Evolutionary conservation across 225 moss, liverwort and hornwort species (phyloP).

Genomic region (Ulota crispa): DNA sequence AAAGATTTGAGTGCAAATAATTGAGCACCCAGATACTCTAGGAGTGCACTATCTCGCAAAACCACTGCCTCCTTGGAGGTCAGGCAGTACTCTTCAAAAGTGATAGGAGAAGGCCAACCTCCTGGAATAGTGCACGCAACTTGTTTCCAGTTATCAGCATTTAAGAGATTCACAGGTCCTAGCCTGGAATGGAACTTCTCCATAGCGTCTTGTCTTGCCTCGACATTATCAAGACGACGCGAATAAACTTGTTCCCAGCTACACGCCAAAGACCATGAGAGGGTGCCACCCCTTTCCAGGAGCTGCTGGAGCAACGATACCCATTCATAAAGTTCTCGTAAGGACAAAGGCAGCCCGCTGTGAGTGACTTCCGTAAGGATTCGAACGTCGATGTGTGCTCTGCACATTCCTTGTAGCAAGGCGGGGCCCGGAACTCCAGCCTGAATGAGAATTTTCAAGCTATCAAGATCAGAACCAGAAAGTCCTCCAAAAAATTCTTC

Average conservation of each 20-base stretch:
- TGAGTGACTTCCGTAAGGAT: constrained; percentile 52
- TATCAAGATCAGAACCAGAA: constrained; percentile 54
- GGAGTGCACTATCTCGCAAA: constrained; percentile 63
- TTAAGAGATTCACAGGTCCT: constrained; percentile 44
- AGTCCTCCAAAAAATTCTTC: constrained; percentile 50
- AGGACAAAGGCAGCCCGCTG: constrained; percentile 58
- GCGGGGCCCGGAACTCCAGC: constrained; percentile 72
- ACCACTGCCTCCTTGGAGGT: constrained; percentile 67
- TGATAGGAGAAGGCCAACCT: constrained; percentile 86
- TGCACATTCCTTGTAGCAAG: constrained; percentile 75
- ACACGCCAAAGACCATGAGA: constrained; percentile 73
- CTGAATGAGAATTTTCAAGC: constrained; percentile 60
- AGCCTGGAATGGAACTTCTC: constrained; percentile 55
- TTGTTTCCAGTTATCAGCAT: constrained; percentile 44
- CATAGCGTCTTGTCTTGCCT: constrained; percentile 68
- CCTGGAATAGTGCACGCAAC: constrained; percentile 65
- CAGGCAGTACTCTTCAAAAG: constrained; percentile 49
- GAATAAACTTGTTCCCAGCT: constrained; percentile 94
- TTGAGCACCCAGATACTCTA: constrained; percentile 68
- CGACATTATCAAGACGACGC: constrained; percentile 59
- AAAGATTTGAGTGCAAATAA: constrained; percentile 43
- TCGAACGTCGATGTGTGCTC: constrained; percentile 66
- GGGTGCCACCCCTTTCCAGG: constrained; percentile 74
- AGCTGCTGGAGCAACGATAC: constrained; percentile 84
- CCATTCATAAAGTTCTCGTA: constrained; percentile 83